Conservation (phyloP, 805 yeast genomes). For the Martiniozyma abietophila region DNA sequence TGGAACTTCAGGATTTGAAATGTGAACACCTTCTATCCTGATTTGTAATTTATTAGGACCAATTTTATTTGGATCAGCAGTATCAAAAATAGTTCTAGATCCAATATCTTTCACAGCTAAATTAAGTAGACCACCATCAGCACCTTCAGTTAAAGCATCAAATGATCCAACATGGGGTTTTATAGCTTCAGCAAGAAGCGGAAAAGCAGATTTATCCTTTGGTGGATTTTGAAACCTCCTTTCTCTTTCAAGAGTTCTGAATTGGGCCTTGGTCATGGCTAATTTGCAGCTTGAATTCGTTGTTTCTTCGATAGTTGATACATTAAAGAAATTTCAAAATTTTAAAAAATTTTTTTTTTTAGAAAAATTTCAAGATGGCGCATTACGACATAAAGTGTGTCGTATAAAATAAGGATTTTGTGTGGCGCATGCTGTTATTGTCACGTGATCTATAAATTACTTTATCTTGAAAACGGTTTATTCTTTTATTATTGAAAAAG, state of each 20-base stretch:
- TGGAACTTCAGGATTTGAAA: slow-evolving; percentile 76
- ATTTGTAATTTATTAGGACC: slow-evolving; percentile 75
- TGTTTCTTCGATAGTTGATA: no score
- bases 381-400: not conserved
- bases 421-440: slow-evolving; percentile 1
- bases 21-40: slow-evolving; percentile 82
- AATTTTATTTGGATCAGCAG: slow-evolving; percentile 52
- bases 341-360: slow-evolving; percentile 3
- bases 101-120: slow-evolving; percentile 87
- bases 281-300: no score
- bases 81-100: slow-evolving; percentile 73
- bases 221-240: slow-evolving; percentile 82
- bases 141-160: slow-evolving; percentile 88
- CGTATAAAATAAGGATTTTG: not conserved
- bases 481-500: no score
- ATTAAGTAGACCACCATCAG: slow-evolving; percentile 76
- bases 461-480: no score
- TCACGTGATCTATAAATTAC: no score
- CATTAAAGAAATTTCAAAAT: no score
- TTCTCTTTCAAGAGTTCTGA: slow-evolving; percentile 83
- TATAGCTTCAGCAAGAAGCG: slow-evolving; percentile 80
- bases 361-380: not conserved
- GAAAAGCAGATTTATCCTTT: slow-evolving; percentile 72
- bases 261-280: slow-evolving; percentile 40
- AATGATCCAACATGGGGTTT: slow-evolving; percentile 94